phyloP scores from a whole-genome alignment of 2,329 filamentous ascomycete species.

The Talaromyces amestolkiae region DNA sequence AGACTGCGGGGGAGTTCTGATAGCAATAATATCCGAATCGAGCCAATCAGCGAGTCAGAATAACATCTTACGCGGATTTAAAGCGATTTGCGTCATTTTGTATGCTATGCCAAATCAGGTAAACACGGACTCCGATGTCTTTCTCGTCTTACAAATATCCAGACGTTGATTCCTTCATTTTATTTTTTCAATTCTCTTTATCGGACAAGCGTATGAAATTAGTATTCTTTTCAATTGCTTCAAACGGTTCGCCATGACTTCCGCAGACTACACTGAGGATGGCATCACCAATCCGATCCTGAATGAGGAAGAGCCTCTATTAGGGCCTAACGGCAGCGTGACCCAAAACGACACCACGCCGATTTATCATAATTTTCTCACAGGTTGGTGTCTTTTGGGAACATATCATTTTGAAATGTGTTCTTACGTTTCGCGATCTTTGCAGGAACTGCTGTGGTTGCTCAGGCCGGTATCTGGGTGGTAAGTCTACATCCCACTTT shows the following conservation, averaged over 20 bases:
- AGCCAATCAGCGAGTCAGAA: background rate
- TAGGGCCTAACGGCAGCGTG: constrained; percentile 70
- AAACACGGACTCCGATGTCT: background rate
- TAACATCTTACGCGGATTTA: background rate
- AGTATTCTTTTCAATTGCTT: background rate
- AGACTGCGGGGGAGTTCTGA: background rate
- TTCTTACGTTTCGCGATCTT: constrained; percentile 2
- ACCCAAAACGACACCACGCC: constrained; percentile 52
- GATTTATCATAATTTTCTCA: constrained; percentile 68
- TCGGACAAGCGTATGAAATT: background rate
- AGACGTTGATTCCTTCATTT: background rate
- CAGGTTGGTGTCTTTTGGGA: constrained; percentile 56
- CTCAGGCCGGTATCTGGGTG: constrained; percentile 74
- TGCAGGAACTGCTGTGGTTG: constrained; percentile 74
- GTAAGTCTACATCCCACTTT: constrained; percentile 38
- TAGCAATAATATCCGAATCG: background rate
- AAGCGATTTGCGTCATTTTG: constrained; percentile 9
- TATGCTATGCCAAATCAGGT: background rate
- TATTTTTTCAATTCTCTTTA: background rate
- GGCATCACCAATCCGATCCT: background rate
- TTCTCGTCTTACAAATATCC: constrained; percentile 2
- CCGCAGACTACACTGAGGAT: constrained; percentile 6
- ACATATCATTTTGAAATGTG: background rate
- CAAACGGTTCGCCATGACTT: background rate
- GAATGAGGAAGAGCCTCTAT: constrained; percentile 65